phyloP scores from a whole-genome alignment of 768 basidiomycete species.

The Psilocybe cyanescens region DNA sequence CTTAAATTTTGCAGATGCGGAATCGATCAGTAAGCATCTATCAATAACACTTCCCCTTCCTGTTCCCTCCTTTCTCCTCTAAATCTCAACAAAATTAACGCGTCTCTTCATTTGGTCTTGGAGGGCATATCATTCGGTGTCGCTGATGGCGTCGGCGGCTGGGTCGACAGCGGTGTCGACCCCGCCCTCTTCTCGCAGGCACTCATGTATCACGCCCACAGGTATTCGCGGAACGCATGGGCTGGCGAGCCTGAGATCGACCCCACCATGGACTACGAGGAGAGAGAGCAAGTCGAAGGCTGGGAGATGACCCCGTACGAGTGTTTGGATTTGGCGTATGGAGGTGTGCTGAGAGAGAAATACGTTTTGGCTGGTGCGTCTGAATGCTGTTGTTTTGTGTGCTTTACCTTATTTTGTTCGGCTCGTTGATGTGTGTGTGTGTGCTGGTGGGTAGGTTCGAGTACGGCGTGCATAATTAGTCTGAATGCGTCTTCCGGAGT shows the following conservation, averaged over 20 bases:
- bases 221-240: conserved; percentile 75
- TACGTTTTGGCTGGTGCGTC: conserved; percentile 66
- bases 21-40: conserved; percentile 69
- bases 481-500: conserved; percentile 76
- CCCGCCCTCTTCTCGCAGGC: conserved; percentile 91
- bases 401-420: background rate
- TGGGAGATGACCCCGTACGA: conserved; percentile 76
- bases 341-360: conserved; percentile 70
- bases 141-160: conserved; percentile 94
- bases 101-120: conserved; percentile 30
- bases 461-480: conserved; percentile 79
- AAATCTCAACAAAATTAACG: conserved; percentile 10
- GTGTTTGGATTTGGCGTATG: conserved; percentile 74
- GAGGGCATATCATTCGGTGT: conserved; percentile 83
- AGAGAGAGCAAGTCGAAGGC: conserved; percentile 68
- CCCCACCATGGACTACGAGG: conserved; percentile 74
- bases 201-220: conserved; percentile 85
- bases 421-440: background rate
- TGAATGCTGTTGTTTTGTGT: background rate
- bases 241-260: conserved; percentile 85
- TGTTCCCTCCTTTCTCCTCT: conserved; percentile 24
- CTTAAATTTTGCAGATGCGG: conserved; percentile 58
- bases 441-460: conserved; percentile 60
- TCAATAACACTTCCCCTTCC: conserved; percentile 20
- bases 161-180: conserved; percentile 83